Conservation (phyloP, 129 eudicot species). For the Oenanthe sinensis region DNA sequence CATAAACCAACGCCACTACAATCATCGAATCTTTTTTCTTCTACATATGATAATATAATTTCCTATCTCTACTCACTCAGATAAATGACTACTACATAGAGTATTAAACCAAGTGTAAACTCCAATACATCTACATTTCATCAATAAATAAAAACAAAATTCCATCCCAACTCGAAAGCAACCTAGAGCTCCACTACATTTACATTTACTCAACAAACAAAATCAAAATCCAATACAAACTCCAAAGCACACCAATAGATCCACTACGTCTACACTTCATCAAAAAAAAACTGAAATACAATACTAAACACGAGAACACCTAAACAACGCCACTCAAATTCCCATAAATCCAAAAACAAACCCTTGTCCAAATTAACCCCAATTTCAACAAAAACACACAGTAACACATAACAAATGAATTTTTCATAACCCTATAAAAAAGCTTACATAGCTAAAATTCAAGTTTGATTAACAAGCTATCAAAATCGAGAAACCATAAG, state of each 20-base stretch:
- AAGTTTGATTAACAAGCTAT: not conserved
- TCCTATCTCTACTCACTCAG: not conserved
- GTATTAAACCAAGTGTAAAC: not conserved
- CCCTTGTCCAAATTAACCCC: not conserved
- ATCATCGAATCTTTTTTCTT: not conserved
- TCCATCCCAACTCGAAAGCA: not conserved
- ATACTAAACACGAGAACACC: not conserved
- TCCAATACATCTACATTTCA: not conserved
- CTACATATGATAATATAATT: not conserved
- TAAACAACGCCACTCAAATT: not conserved
- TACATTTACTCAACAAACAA: not conserved
- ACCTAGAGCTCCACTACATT: not conserved
- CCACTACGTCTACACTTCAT: too few species aligned
- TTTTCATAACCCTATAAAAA: not conserved
- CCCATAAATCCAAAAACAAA: not conserved
- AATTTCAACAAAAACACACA: not conserved
- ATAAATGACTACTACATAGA: not conserved
- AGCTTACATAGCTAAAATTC: not conserved
- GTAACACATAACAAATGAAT: not conserved
- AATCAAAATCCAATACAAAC: not conserved
- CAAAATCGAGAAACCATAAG: not conserved
- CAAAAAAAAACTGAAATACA: too few species aligned
- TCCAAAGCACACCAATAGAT: not conserved
- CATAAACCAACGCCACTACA: not conserved
- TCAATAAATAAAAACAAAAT: not conserved